Conservation (phyloP, 2,329 filamentous ascomycete species). For the Aspergillaceae sp. region DNA sequence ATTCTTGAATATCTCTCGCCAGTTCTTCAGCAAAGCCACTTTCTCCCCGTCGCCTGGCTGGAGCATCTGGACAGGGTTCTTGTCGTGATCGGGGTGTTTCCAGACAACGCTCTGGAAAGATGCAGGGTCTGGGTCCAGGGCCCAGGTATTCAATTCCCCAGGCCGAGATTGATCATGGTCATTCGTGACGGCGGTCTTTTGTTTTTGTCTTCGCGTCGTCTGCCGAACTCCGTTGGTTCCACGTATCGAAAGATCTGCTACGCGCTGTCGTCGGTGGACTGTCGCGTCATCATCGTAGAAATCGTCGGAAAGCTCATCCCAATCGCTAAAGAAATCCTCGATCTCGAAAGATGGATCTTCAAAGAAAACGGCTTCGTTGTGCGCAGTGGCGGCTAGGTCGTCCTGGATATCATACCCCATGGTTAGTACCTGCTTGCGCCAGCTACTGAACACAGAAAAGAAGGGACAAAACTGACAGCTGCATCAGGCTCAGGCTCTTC, state of each 20-base stretch:
- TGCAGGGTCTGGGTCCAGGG: slow-evolving; percentile 9
- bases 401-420: slow-evolving; percentile 20
- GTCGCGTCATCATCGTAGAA: slow-evolving; percentile 38
- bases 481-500: slow-evolving; percentile 29
- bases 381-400: slow-evolving; percentile 34
- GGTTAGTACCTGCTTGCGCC: too few species aligned
- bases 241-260: slow-evolving; percentile 5
- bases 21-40: slow-evolving; percentile 39
- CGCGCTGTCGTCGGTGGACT: slow-evolving; percentile 15
- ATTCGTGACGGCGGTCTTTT: slow-evolving; percentile 2
- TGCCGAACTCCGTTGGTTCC: slow-evolving; percentile 5
- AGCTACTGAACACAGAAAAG: neutral
- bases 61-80: slow-evolving; percentile 22
- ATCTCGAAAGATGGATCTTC: slow-evolving; percentile 33
- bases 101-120: slow-evolving; percentile 36
- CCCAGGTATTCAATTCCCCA: neutral
- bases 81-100: slow-evolving; percentile 22
- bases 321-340: slow-evolving; percentile 36
- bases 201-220: slow-evolving; percentile 6
- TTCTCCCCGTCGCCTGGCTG: slow-evolving; percentile 33
- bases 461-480: slow-evolving; percentile 18
- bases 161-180: too few species aligned
- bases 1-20: slow-evolving; percentile 37
- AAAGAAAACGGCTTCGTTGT: slow-evolving; percentile 32
- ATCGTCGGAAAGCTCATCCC: slow-evolving; percentile 39